These are phyloP conservation scores for Crithidia bombi DNA, from an alignment of 208 protist genomes.

Conservation along the genomic window DNA sequence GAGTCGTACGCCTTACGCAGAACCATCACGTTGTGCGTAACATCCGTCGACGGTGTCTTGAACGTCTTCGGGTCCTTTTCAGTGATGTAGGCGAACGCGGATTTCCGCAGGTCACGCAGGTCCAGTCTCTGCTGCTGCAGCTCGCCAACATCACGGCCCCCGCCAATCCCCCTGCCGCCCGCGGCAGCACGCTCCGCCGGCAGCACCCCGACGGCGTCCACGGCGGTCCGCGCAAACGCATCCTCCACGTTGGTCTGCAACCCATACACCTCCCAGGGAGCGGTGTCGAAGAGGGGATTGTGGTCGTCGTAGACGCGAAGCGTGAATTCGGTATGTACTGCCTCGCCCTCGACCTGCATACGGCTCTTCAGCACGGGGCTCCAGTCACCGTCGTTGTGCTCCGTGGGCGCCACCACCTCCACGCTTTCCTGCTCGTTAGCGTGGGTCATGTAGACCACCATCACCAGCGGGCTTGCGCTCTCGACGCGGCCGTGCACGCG, in stretches of 20 bases:
- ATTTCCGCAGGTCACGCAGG: constrained; percentile 51
- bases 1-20: constrained; percentile 72
- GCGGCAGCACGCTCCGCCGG: constrained; percentile 44
- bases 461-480: constrained; percentile 36
- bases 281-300: constrained; percentile 60
- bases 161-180: constrained; percentile 44
- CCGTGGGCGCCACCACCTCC: constrained; percentile 35
- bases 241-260: constrained; percentile 47
- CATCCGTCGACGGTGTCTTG: constrained; percentile 7
- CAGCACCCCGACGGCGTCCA: constrained; percentile 40
- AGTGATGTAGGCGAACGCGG: constrained; percentile 52
- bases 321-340: constrained; percentile 43
- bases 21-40: constrained; percentile 68
- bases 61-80: constrained; percentile 41
- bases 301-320: constrained; percentile 69
- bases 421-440: constrained; percentile 42
- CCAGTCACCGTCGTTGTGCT: constrained; percentile 61
- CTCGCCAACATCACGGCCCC: constrained; percentile 29
- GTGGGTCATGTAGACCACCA: constrained; percentile 81
- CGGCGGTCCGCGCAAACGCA: constrained; percentile 44
- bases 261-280: constrained; percentile 68
- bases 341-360: constrained; percentile 41
- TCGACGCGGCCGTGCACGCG: constrained; percentile 69
- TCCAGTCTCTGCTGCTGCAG: constrained; percentile 54
- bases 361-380: constrained; percentile 55